phyloP scores from a whole-genome alignment of 805 yeast genomes.

The Ogataea methylovora region DNA sequence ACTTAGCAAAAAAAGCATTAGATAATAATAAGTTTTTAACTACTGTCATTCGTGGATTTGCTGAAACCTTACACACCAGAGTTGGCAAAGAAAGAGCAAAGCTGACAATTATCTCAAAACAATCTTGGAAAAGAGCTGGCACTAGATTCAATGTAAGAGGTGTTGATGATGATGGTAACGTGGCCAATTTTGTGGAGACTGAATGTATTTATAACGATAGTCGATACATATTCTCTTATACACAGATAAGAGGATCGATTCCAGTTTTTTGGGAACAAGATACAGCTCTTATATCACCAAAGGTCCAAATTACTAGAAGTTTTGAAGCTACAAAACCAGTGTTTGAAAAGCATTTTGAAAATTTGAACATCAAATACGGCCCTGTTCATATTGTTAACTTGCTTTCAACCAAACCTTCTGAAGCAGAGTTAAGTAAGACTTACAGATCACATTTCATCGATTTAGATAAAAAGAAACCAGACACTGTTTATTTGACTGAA shows the following conservation, averaged over 20 bases:
- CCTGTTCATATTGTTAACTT: constrained; percentile 85
- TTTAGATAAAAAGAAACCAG: constrained; percentile 28
- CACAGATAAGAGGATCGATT: constrained; percentile 91
- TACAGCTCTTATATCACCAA: constrained; percentile 82
- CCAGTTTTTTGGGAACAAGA: constrained; percentile 99
- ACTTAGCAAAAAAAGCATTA: constrained; percentile 46
- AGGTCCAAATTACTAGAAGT: constrained; percentile 82
- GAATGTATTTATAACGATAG: constrained; percentile 61
- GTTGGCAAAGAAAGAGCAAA: constrained; percentile 32
- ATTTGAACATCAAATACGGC: constrained; percentile 68
- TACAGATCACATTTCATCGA: constrained; percentile 52
- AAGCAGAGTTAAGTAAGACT: constrained; percentile 60
- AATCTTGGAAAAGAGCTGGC: constrained; percentile 97
- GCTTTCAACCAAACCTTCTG: constrained; percentile 73
- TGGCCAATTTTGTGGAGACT: constrained; percentile 93
- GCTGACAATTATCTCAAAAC: constrained; percentile 81
- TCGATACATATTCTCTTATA: constrained; percentile 59
- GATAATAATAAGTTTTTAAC: constrained; percentile 80
- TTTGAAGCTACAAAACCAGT: constrained; percentile 89
- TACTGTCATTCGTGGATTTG: constrained; percentile 92
- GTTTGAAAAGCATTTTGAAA: constrained; percentile 73
- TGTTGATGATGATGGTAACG: constrained; percentile 89
- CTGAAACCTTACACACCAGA: constrained; percentile 56
- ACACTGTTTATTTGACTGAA: constrained; percentile 54
- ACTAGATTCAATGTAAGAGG: constrained; percentile 95